phyloP scores from a whole-genome alignment of 2,329 filamentous ascomycete species.

The Metarhizium anisopliae region DNA sequence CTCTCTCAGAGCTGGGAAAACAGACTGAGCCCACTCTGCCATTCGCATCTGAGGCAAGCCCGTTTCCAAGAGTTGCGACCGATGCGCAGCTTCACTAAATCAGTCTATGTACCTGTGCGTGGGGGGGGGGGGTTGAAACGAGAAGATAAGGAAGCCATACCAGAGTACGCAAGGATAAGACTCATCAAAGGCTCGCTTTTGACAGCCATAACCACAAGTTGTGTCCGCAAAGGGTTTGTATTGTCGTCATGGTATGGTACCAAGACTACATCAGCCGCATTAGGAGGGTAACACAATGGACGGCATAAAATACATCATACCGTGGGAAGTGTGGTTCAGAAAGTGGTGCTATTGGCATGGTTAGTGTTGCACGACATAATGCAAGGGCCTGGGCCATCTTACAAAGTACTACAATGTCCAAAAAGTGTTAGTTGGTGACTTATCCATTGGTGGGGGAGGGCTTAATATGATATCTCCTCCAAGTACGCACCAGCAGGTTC shows the following conservation, averaged over 20 bases:
- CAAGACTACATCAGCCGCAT: conserved; percentile 21
- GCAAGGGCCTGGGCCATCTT: conserved; percentile 13
- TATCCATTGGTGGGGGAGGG: not conserved
- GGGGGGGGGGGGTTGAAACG: not conserved
- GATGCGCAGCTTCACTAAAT: conserved; percentile 53
- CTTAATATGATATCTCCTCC: not conserved
- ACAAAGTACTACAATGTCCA: conserved; percentile 35
- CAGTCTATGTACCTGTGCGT: not conserved
- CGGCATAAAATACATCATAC: conserved; percentile 30
- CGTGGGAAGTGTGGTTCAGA: conserved; percentile 69
- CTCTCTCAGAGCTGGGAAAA: conserved; percentile 62
- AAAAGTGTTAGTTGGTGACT: not conserved
- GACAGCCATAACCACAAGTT: conserved; percentile 53
- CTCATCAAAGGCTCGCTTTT: conserved; percentile 64
- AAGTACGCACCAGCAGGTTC: conserved; percentile 53
- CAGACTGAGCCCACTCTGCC: conserved; percentile 69
- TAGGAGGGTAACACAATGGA: conserved; percentile 19
- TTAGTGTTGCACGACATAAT: not conserved
- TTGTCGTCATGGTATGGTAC: conserved; percentile 42
- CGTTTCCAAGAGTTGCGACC: conserved; percentile 64
- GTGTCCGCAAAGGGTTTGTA: conserved; percentile 43
- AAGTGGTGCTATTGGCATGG: conserved; percentile 42
- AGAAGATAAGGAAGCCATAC: conserved; percentile 15
- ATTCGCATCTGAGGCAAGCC: conserved; percentile 69
- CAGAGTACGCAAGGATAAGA: conserved; percentile 68